Base-by-base conservation (phyloP, 2,329 filamentous ascomycete species). In the Fusarium longipes region DNA sequence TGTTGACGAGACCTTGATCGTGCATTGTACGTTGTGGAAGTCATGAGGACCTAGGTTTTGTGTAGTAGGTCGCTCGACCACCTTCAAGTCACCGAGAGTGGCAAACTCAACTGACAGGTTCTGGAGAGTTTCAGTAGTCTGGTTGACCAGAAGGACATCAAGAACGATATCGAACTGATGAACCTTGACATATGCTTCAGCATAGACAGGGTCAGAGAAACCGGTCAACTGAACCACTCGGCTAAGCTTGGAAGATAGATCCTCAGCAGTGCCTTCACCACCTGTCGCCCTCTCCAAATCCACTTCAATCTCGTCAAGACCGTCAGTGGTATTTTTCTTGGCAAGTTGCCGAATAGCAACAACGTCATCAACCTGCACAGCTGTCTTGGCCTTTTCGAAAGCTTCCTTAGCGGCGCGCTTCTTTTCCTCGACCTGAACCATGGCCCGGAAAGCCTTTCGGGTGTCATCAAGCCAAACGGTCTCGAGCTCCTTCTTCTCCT, bases 131-230 rank as follows among this genome's bases (percentile, higher is more conserved):
- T 98, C 95, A 15, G 91, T 93, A 1, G 96, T 98, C 80, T 99
- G 96, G 79, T 99, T 99, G 74, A 99, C 96, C 22, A 99, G 85
- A 5, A 99, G 87, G 10, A 99, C 96, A 75, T 99, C 96, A 25
- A 99, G 86, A 17, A 99, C 91, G 73, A 99, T 99, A 76, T 99
- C 96, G 75, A 99, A 99, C 78, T 99, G 96, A 78, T 98, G 94
- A 11, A 99, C 95, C 78, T 97, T 97, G 75, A 99, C 95, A 74
- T 99, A 99, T 7, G 96, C 96, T 81, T 99, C 96, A n/a, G 93
- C 96, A 74, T 99, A 99, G 15, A 99, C 96, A 2, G 96, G 91
- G 76, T 99, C 96, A 0, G 96, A 98, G 86, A 99, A 99, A 63
- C 96, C 96, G 18, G 96, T 99, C 43, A 99, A 87, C 79, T 99